Conservation (phyloP, 2,329 filamentous ascomycete genomes). For the Pseudogymnoascus sp. region DNA sequence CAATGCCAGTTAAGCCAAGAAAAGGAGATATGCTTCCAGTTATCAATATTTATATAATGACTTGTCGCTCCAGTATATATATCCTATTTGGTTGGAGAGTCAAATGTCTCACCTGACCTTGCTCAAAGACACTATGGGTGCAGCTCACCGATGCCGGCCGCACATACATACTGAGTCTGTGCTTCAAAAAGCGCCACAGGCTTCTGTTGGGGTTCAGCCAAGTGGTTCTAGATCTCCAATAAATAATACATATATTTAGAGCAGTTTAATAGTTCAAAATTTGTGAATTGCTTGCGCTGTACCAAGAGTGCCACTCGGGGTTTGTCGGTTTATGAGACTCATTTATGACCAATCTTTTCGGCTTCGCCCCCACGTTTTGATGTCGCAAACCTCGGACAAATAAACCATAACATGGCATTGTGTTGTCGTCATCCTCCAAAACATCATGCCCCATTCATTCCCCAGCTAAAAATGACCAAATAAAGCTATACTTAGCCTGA, state of each 20-base stretch:
- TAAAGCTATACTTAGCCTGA: not conserved
- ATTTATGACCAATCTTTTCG: not conserved
- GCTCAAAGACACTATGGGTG: not conserved
- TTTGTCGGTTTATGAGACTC: not conserved
- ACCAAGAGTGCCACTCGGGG: not conserved
- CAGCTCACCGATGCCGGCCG: constrained; percentile 1
- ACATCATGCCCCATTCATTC: not conserved
- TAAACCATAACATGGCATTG: not conserved
- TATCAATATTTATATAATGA: constrained; percentile 3
- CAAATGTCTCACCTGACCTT: constrained; percentile 1
- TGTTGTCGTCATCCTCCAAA: not conserved
- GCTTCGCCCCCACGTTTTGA: not conserved
- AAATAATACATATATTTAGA: not conserved
- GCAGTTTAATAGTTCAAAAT: not conserved
- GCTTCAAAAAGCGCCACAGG: not conserved
- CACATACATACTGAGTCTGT: not conserved
- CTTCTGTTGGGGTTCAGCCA: not conserved
- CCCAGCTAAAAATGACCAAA: not conserved
- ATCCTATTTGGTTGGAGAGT: not conserved
- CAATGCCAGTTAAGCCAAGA: not conserved
- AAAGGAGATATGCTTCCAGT: not conserved
- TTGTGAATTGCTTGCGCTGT: not conserved
- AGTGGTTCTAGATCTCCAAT: not conserved
- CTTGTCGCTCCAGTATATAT: not conserved
- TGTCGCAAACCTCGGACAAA: not conserved